These are phyloP conservation scores for Chaetoceros muelleri DNA, from an alignment of 108 stramenopile genomes.

Conservation along the genomic window DNA sequence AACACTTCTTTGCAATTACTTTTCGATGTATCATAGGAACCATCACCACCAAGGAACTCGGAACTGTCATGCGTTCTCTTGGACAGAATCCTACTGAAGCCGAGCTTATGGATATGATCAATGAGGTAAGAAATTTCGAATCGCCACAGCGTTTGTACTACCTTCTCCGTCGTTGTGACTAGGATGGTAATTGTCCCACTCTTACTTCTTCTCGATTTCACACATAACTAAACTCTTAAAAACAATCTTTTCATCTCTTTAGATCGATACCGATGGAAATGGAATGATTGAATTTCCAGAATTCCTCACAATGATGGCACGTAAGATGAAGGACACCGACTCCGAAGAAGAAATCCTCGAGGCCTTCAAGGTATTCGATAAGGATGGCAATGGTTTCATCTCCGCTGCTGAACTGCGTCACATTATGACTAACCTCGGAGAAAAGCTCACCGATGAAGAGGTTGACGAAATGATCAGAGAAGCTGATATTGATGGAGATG, in stretches of 20 bases:
- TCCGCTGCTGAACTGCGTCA: slow-evolving; percentile 99
- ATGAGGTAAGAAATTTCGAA: slow-evolving; percentile 95
- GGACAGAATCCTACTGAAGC: slow-evolving; percentile 99
- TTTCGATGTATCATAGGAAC: slow-evolving; percentile 56
- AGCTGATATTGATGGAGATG: slow-evolving; percentile 99
- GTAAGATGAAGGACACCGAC: slow-evolving; percentile 99
- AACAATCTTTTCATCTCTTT: slow-evolving; percentile 2
- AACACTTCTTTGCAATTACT: neutral
- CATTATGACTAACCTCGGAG: slow-evolving; percentile 99
- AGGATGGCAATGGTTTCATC: slow-evolving; percentile 99
- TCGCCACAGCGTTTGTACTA: no score
- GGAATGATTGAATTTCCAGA: slow-evolving; percentile 99
- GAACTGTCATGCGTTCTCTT: slow-evolving; percentile 99
- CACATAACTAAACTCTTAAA: no score
- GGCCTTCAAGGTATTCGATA: slow-evolving; percentile 98
- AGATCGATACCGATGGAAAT: slow-evolving; percentile 98
- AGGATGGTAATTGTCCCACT: no score
- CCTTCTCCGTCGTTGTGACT: no score
- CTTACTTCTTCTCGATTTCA: no score
- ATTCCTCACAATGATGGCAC: slow-evolving; percentile 99
- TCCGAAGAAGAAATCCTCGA: slow-evolving; percentile 99
- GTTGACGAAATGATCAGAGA: slow-evolving; percentile 99
- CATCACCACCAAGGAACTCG: slow-evolving; percentile 99
- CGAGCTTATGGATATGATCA: slow-evolving; percentile 99
- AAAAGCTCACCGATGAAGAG: slow-evolving; percentile 99